Conservation (phyloP, 202 grass and related monocot species). For the Tripidium arundinaceum region DNA sequence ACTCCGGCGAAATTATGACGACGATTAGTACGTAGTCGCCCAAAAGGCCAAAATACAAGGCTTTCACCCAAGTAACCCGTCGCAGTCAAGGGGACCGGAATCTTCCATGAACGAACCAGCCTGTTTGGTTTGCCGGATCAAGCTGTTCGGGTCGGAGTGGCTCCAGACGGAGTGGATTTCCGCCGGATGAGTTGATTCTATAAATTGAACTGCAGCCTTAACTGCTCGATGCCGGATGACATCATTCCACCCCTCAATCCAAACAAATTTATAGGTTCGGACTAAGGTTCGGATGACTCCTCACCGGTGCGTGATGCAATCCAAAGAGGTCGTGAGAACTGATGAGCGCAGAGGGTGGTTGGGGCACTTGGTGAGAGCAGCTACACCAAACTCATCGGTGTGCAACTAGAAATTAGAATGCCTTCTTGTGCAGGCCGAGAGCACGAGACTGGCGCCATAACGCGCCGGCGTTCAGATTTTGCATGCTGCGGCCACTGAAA, state of each 20-base stretch:
- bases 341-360: neutral
- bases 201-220: too few species aligned
- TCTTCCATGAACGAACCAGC: neutral
- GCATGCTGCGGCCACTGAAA: neutral
- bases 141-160: too few species aligned
- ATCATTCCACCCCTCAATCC: too few species aligned
- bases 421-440: neutral
- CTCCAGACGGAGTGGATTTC: too few species aligned
- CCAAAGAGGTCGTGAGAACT: too few species aligned
- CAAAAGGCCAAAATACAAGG: neutral
- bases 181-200: too few species aligned
- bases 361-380: neutral
- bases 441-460: neutral
- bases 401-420: neutral
- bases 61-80: neutral
- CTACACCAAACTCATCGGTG: conserved; percentile 1
- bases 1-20: neutral
- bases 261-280: too few species aligned
- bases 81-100: neutral
- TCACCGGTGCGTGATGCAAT: too few species aligned
- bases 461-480: neutral
- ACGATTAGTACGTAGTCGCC: neutral
- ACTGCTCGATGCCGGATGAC: too few species aligned
- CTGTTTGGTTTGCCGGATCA: too few species aligned
- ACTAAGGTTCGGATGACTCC: too few species aligned